phyloP scores from a whole-genome alignment of 2,329 filamentous ascomycete genomes.

The Botryotinia narcissicola region DNA sequence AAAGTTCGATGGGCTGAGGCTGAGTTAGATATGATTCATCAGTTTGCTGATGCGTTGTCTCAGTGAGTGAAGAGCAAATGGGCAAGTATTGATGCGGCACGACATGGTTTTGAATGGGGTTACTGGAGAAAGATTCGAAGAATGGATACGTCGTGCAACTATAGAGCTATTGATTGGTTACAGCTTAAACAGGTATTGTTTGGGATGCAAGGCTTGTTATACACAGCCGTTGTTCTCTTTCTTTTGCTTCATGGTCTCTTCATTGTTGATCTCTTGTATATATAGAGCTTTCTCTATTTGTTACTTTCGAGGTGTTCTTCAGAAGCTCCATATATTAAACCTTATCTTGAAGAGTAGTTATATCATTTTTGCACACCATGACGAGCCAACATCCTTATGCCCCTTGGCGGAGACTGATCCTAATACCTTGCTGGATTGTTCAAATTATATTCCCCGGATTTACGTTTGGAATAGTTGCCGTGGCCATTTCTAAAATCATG shows the following conservation, averaged over 20 bases:
- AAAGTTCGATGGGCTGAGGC: not conserved
- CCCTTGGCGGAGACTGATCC: conserved; percentile 15
- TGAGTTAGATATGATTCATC: conserved; percentile 6
- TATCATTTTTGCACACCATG: not conserved
- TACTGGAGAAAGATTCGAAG: not conserved
- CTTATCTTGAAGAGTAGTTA: not conserved
- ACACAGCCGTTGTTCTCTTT: not conserved
- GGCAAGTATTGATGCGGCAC: not conserved
- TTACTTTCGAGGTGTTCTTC: not conserved
- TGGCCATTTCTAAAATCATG: not conserved
- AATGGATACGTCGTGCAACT: not conserved
- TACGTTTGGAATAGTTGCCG: not conserved
- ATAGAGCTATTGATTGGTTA: not conserved
- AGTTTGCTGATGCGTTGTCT: conserved; percentile 14
- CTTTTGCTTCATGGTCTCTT: not conserved
- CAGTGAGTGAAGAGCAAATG: not conserved
- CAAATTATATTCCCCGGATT: conserved; percentile 11
- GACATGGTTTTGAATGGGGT: not conserved
- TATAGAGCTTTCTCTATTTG: not conserved
- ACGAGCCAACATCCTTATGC: conserved; percentile 16
- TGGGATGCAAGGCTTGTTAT: not conserved
- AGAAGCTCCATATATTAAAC: not conserved
- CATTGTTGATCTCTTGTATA: not conserved
- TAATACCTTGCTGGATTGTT: conserved; percentile 18
- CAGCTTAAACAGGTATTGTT: not conserved